Percentiles rank a stretch among this genome's conserved stretches.
phyloP scores from a whole-genome alignment of 768 basidiomycete species.

The Astraeus odoratus region DNA sequence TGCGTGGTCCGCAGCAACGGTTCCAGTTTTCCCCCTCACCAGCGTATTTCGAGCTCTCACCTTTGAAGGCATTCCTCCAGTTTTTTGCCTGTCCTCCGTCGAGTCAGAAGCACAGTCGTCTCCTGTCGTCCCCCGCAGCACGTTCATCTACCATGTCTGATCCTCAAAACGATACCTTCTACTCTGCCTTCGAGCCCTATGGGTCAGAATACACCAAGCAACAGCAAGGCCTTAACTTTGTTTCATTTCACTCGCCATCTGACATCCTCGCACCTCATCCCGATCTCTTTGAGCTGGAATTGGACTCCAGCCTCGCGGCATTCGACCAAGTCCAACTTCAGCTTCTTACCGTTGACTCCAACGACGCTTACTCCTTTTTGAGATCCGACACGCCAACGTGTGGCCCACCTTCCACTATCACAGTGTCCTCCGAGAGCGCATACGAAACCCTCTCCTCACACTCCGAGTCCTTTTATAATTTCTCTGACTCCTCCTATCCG shows the following conservation, averaged over 20 bases:
- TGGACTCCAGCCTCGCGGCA: conserved; percentile 63
- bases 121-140: conserved; percentile 21
- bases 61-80: conserved; percentile 4
- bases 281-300: conserved; percentile 78
- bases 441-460: conserved; percentile 63
- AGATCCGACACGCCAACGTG: conserved; percentile 56
- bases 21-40: conserved; percentile 5
- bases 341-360: conserved; percentile 56
- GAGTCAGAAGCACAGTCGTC: conserved; percentile 14
- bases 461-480: conserved; percentile 67
- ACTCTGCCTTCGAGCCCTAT: conserved; percentile 28
- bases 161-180: conserved; percentile 25
- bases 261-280: conserved; percentile 74
- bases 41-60: too few species aligned
- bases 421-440: conserved; percentile 70
- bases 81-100: conserved; percentile 4
- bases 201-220: conserved; percentile 33
- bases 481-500: conserved; percentile 46
- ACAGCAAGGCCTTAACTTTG: conserved; percentile 50
- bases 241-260: conserved; percentile 59
- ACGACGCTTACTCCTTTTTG: conserved; percentile 58
- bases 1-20: conserved; percentile 29
- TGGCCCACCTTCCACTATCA: conserved; percentile 73
- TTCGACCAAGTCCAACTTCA: conserved; percentile 59
- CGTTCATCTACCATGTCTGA: conserved; percentile 23